Percentiles rank a stretch among this genome's conserved stretches.
These are phyloP conservation scores for Cronartium ribicola DNA, from an alignment of 1,284 basidiomycete species.

Conservation along the genomic window DNA sequence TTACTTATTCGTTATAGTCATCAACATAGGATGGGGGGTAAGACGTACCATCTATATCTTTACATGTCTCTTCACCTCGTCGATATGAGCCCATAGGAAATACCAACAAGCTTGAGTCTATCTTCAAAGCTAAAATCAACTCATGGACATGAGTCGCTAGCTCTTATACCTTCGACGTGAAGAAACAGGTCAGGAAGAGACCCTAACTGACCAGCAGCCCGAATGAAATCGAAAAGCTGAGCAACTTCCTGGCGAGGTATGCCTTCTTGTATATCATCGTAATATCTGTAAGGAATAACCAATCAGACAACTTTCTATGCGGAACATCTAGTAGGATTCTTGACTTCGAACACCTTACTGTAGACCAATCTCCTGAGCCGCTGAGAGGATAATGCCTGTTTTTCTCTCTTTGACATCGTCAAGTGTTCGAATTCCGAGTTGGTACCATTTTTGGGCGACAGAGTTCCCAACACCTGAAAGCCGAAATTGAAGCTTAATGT, in stretches of 20 bases:
- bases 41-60: conserved; percentile 84
- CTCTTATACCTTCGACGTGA: neutral
- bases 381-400: conserved; percentile 61
- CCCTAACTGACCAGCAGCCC: conserved; percentile 60
- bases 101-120: conserved; percentile 69
- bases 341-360: neutral
- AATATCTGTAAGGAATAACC: neutral
- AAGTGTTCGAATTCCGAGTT: conserved; percentile 69
- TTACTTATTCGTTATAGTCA: too few species aligned
- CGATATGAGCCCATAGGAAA: conserved; percentile 87
- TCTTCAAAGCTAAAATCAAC: conserved; percentile 58
- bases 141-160: neutral
- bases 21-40: too few species aligned
- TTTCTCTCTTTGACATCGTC: conserved; percentile 65
- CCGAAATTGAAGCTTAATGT: neutral
- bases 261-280: conserved; percentile 65
- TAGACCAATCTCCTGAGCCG: conserved; percentile 58
- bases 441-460: conserved; percentile 66
- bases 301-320: neutral
- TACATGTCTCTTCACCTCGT: conserved; percentile 65
- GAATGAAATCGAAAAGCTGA: conserved; percentile 67
- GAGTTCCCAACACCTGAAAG: conserved; percentile 5
- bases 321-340: neutral
- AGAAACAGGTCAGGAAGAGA: neutral
- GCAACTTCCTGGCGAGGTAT: conserved; percentile 77